Evolutionary conservation across 2,329 filamentous ascomycete species (phyloP).

Genomic region (Fusarium sp.): DNA sequence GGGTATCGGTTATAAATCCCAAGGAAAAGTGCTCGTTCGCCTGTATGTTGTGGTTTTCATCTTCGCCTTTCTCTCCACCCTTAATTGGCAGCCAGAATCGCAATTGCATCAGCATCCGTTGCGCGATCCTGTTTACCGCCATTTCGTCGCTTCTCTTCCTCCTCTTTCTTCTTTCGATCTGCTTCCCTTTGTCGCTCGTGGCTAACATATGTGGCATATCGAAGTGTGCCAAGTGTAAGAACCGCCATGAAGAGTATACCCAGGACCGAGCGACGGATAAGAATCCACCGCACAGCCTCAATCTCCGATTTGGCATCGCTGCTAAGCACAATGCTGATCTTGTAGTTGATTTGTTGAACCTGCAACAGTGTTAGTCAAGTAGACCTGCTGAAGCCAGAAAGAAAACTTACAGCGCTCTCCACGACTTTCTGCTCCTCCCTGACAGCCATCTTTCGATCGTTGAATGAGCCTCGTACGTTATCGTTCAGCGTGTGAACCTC

Average conservation of each 20-base stretch:
- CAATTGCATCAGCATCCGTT: slow-evolving; percentile 67
- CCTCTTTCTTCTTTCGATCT: slow-evolving; percentile 60
- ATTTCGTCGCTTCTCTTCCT: slow-evolving; percentile 60
- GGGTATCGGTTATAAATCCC: slow-evolving; percentile 48
- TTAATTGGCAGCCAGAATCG: slow-evolving; percentile 71
- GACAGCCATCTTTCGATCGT: slow-evolving; percentile 94
- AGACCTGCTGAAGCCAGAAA: not conserved
- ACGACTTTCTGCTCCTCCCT: slow-evolving; percentile 88
- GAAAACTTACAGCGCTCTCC: slow-evolving; percentile 78
- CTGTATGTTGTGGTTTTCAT: slow-evolving; percentile 17
- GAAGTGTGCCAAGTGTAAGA: slow-evolving; percentile 71
- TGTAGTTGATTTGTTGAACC: slow-evolving; percentile 96
- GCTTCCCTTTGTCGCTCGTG: slow-evolving; percentile 66
- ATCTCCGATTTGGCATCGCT: slow-evolving; percentile 94
- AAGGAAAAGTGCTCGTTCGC: slow-evolving; percentile 38
- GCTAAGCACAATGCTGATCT: slow-evolving; percentile 91
- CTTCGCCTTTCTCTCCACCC: slow-evolving; percentile 1
- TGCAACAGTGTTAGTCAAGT: slow-evolving; percentile 53
- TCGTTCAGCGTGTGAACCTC: slow-evolving; percentile 88
- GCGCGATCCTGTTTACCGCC: slow-evolving; percentile 64
- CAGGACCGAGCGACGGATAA: slow-evolving; percentile 74
- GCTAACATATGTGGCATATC: slow-evolving; percentile 71
- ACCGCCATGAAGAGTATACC: slow-evolving; percentile 78
- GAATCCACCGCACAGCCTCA: slow-evolving; percentile 90
- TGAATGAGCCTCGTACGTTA: slow-evolving; percentile 94